A percentile compares a stretch with the other conserved stretches of the same genome.
Evolutionary conservation across 139 green algal genomes (phyloP).

Genomic region (Pseudopediastrum boryanum): DNA sequence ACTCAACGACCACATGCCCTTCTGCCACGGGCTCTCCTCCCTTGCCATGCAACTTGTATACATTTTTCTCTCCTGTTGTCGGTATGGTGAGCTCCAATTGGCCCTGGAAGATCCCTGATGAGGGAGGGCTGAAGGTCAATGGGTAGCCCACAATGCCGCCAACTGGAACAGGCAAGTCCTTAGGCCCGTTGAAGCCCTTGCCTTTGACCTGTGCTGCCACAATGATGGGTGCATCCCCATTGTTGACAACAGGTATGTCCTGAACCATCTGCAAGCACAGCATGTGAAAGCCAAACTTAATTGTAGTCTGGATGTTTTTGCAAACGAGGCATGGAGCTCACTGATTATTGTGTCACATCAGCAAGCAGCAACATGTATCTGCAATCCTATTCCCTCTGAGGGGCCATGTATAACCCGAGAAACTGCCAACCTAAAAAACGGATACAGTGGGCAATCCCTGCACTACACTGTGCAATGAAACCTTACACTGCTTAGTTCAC

Average conservation of each 20-base stretch:
- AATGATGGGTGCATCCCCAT: constrained; percentile 32
- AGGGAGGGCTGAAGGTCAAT: constrained; percentile 62
- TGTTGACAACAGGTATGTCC: constrained; percentile 77
- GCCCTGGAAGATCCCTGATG: constrained; percentile 49
- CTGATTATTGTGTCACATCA: too few relatives aligned
- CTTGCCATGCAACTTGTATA: constrained; percentile 65
- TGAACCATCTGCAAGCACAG: constrained; percentile 33
- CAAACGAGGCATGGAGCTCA: too few relatives aligned
- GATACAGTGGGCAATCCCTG: too few relatives aligned
- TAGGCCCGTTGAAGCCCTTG: constrained; percentile 53
- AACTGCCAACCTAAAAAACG: too few relatives aligned
- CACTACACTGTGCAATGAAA: too few relatives aligned
- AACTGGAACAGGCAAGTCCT: constrained; percentile 61
- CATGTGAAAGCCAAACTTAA: too few relatives aligned
- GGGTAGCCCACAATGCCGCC: constrained; percentile 53
- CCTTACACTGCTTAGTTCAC: too few relatives aligned
- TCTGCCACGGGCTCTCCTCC: constrained; percentile 69
- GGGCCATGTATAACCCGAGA: too few relatives aligned
- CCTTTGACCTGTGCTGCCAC: constrained; percentile 14
- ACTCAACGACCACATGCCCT: constrained; percentile 68
- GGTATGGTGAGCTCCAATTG: constrained; percentile 67
- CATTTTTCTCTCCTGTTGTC: constrained; percentile 52
- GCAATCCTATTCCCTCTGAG: too few relatives aligned
- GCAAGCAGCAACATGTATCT: too few relatives aligned
- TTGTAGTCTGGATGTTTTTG: too few relatives aligned